Evolutionary conservation across 495 filamentous ascomycete species (phyloP).

Genomic region (Podospora didyma): DNA sequence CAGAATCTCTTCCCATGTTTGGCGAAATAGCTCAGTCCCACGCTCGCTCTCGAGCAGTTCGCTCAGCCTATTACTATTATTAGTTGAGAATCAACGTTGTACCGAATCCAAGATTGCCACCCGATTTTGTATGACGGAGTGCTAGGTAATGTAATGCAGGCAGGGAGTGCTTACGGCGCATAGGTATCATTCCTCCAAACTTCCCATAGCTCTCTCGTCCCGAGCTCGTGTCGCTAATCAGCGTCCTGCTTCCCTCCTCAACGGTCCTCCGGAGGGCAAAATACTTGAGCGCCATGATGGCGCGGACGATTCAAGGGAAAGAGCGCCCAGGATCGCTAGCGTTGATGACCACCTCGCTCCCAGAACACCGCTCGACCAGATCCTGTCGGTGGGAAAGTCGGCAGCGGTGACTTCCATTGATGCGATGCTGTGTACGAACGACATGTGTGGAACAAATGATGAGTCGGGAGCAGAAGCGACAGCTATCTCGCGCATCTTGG

Average conservation of each 20-base stretch:
- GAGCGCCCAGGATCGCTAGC: conserved; percentile 22
- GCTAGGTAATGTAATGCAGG: neutral
- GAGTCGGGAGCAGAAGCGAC: neutral
- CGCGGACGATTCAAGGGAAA: conserved; percentile 5
- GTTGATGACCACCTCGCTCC: conserved; percentile 23
- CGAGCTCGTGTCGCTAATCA: conserved; percentile 48
- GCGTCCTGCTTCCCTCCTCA: conserved; percentile 47
- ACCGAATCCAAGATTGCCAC: too few relatives aligned
- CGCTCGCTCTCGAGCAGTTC: conserved; percentile 12
- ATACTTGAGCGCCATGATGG: conserved; percentile 32
- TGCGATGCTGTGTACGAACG: conserved; percentile 20
- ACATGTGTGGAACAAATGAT: conserved; percentile 9
- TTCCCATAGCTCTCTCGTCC: conserved; percentile 47
- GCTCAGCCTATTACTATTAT: conserved; percentile 1
- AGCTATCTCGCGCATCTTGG: conserved; percentile 24
- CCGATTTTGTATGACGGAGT: too few relatives aligned
- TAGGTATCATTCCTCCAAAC: conserved; percentile 41
- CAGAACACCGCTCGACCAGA: conserved; percentile 5
- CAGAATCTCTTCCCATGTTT: conserved; percentile 18
- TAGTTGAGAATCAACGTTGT: too few relatives aligned
- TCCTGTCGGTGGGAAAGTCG: conserved; percentile 2
- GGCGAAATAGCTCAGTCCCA: conserved; percentile 1
- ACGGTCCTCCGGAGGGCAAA: conserved; percentile 43
- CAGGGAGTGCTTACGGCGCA: conserved; percentile 10
- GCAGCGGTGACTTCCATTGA: conserved; percentile 1